Evolutionary conservation across 305 asterid genomes (phyloP).

Genomic region (Fraxinus greggii): DNA sequence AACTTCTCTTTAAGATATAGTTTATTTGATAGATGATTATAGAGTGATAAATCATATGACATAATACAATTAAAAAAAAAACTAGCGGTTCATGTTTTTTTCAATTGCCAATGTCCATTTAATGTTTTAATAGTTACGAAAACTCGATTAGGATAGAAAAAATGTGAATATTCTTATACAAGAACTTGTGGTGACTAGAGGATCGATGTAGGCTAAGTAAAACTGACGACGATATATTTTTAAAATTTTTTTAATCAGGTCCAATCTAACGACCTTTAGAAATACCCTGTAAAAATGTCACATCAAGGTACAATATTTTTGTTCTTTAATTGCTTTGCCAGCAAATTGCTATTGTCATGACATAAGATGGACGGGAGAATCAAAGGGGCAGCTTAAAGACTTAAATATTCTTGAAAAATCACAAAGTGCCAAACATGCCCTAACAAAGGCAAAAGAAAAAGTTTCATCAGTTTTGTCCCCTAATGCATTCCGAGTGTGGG

Average conservation of each 20-base stretch:
- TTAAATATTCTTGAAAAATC: conserved; percentile 27
- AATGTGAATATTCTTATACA: too few relatives aligned
- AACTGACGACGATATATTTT: too few relatives aligned
- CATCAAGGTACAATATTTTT: not conserved
- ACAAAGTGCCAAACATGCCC: conserved; percentile 40
- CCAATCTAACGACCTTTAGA: too few relatives aligned
- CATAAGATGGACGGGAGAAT: conserved; percentile 39
- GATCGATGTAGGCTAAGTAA: too few relatives aligned
- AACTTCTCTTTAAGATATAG: conserved; percentile 19
- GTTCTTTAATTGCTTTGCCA: not conserved
- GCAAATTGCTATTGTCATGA: conserved; percentile 30
- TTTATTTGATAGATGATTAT: not conserved
- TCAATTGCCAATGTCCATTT: too few relatives aligned
- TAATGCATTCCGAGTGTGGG: conserved; percentile 24
- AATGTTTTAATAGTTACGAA: too few relatives aligned
- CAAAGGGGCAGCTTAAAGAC: conserved; percentile 16
- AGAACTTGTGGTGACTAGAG: too few relatives aligned
- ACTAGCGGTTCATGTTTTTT: too few relatives aligned
- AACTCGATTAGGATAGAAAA: too few relatives aligned
- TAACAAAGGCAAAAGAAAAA: conserved; percentile 37
- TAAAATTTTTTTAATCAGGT: too few relatives aligned
- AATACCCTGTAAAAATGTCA: not conserved
- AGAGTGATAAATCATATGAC: not conserved
- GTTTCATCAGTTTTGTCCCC: conserved; percentile 31
- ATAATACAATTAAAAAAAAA: too few relatives aligned